These are phyloP conservation scores for Aspergillus brasiliensis DNA, from an alignment of 2,329 filamentous ascomycete species.

Conservation along the genomic window DNA sequence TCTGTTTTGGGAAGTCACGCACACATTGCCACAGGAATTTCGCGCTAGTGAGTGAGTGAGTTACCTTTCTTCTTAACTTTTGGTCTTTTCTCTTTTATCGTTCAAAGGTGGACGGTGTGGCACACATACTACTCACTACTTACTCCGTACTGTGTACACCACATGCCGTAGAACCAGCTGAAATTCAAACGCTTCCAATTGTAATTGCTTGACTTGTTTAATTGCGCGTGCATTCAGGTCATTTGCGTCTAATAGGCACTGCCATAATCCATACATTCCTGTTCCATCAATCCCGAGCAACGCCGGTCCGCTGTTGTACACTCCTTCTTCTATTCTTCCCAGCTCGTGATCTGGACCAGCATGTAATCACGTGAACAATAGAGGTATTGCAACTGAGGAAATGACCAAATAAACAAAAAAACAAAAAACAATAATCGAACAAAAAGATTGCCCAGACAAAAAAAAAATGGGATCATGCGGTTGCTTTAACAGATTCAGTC, in stretches of 20 bases:
- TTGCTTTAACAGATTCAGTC: conserved; percentile 9
- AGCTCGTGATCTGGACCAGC: not conserved
- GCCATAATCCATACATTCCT: not conserved
- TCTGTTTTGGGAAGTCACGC: not conserved
- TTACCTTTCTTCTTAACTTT: too few species aligned
- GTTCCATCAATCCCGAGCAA: not conserved
- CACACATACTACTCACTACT: not conserved
- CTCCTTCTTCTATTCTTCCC: not conserved
- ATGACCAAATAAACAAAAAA: not conserved
- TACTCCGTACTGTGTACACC: not conserved
- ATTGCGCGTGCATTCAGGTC: not conserved
- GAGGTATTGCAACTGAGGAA: not conserved
- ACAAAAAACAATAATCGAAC: not conserved
- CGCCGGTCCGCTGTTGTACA: conserved; percentile 2
- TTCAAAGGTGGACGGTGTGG: not conserved
- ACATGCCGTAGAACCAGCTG: conserved; percentile 3
- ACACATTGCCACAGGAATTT: not conserved
- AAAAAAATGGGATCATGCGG: not conserved
- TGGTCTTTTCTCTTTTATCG: too few species aligned
- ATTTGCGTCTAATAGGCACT: not conserved
- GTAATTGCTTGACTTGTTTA: conserved; percentile 4
- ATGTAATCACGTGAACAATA: conserved; percentile 5
- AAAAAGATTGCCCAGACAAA: not conserved
- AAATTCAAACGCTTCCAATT: not conserved
- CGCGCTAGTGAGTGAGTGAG: not conserved